Evolutionary conservation across 148 eudicot species (phyloP), one percentile per base, ranked within the genome.

Genomic region (Rhododendron ovatum): DNA sequence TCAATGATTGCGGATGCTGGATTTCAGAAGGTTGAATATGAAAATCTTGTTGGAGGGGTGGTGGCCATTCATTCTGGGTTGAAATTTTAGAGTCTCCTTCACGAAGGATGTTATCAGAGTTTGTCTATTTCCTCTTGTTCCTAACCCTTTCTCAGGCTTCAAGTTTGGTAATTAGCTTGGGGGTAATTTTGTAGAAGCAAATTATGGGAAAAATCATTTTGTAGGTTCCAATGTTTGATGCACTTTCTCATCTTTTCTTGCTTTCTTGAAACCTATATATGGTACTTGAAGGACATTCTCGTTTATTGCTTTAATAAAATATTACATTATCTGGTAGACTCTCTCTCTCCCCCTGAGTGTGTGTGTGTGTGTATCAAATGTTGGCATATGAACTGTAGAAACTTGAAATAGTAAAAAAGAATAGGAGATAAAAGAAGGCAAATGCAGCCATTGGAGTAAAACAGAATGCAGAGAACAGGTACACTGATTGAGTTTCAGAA

Each of bases 1-100:
- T 87, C 93, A 18, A 95, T 97, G 98, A 95, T 95, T 84, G 95
- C 98, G 14, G 93, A 94, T 82, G 95, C 95, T n/a, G 98, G 98
- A 59, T 97, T 97, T 90, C 96, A 92, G 89, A 93, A 93, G 90
- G 98, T 95, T 80, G 95, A 95, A 85, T 95, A 94, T 85, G 99
- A 97, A 90, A 97, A 95, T 88, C 95, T 97, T 80, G 96, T 95
- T 5, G 98, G 96, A 5, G 99, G 98, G 75, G 98, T 97, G 20
- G 98, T 93, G 78, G 98, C 99, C 81, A 92, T 94, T 82, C 98
- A 95, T 88, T 95, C 98, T 14, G 98, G 98, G 55, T 71, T 94
- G 74, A 97, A 97, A 89, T 61, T 96, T 86, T 96, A 94, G 96
- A 43, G 24, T 22, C 33, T 20, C 17, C 2, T 9, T 51, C 63